Conservation (phyloP, 352 stramenopile genomes). For the Saprolegnia diclina region DNA sequence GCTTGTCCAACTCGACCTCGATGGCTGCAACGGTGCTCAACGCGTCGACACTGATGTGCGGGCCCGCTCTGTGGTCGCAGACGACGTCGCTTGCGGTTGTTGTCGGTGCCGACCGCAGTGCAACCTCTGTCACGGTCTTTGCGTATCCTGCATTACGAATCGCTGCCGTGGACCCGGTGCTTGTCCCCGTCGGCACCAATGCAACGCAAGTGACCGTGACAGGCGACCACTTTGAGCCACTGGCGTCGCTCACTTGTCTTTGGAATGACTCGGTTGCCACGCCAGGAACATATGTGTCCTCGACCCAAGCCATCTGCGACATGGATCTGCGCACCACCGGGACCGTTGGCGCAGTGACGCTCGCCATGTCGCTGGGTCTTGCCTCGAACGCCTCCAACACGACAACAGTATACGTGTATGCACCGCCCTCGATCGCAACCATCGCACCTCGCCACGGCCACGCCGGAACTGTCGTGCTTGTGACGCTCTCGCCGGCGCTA, state of each 20-base stretch:
- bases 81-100: slow-evolving; percentile 28
- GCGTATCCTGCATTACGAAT: slow-evolving; percentile 17
- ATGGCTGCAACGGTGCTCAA: slow-evolving; percentile 32
- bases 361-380: slow-evolving; percentile 20
- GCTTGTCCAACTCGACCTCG: slow-evolving; percentile 30
- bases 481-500: neutral
- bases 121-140: slow-evolving; percentile 17
- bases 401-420: neutral
- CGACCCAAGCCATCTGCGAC: too few relatives aligned
- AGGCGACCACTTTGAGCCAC: neutral
- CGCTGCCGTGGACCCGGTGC: neutral
- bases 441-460: neutral
- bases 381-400: neutral
- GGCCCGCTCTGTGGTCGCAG: slow-evolving; percentile 24
- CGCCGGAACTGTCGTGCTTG: neutral
- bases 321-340: neutral
- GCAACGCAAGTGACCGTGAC: neutral
- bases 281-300: slow-evolving; percentile 8
- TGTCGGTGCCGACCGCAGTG: slow-evolving; percentile 30
- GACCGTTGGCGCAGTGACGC: neutral
- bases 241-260: neutral
- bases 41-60: slow-evolving; percentile 32
- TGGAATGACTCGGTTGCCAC: slow-evolving; percentile 4
- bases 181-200: too few relatives aligned
- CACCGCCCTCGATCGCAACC: neutral